These are phyloP conservation scores for Phialemoniopsis sp. DNA, from an alignment of 2,329 filamentous ascomycete species.

Conservation along the genomic window DNA sequence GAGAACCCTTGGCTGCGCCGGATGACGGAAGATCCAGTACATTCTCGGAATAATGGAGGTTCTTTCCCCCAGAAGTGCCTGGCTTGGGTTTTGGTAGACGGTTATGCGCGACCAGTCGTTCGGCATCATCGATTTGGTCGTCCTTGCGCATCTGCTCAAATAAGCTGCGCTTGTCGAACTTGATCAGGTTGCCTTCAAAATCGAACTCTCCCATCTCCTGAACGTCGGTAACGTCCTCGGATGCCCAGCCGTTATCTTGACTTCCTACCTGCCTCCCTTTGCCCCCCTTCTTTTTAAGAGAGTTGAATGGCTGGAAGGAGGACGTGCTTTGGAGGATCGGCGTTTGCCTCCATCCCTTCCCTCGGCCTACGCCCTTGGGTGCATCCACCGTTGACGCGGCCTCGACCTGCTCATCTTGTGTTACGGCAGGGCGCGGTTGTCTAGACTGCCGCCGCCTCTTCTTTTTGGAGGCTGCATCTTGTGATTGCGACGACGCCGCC, in stretches of 20 bases:
- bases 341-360: slow-evolving; percentile 56
- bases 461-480: slow-evolving; percentile 13
- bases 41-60: slow-evolving; percentile 87
- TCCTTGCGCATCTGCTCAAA: slow-evolving; percentile 91
- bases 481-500: not conserved
- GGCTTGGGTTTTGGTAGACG: slow-evolving; percentile 57
- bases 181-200: slow-evolving; percentile 82
- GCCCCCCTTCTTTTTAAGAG: slow-evolving; percentile 52
- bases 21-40: slow-evolving; percentile 64
- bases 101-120: slow-evolving; percentile 88
- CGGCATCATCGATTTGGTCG: slow-evolving; percentile 83
- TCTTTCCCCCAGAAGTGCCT: slow-evolving; percentile 77
- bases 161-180: slow-evolving; percentile 89
- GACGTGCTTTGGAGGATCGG: slow-evolving; percentile 56
- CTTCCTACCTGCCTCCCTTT: slow-evolving; percentile 29
- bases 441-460: slow-evolving; percentile 10
- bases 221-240: slow-evolving; percentile 91
- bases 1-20: slow-evolving; percentile 16
- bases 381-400: slow-evolving; percentile 12
- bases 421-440: slow-evolving; percentile 22
- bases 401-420: slow-evolving; percentile 15
- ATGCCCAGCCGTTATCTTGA: slow-evolving; percentile 81
- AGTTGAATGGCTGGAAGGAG: slow-evolving; percentile 59
- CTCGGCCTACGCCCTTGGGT: slow-evolving; percentile 22
- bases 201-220: slow-evolving; percentile 94